These are phyloP conservation scores for Ananas comosus DNA, from an alignment of 176 grass and related monocot species.

Conservation along the genomic window DNA sequence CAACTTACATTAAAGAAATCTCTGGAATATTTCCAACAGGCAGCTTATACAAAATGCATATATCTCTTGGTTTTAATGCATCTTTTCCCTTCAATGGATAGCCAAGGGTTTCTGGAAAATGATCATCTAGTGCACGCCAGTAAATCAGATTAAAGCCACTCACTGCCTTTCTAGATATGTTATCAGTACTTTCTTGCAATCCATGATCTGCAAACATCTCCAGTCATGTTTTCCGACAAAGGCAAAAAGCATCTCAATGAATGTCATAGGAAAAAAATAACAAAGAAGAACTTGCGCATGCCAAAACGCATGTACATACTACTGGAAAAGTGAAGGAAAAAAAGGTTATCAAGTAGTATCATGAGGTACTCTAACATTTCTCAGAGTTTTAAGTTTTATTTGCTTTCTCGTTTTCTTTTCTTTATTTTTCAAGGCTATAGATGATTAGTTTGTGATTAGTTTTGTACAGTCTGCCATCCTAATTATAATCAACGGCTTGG, in stretches of 20 bases:
- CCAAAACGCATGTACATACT: neutral
- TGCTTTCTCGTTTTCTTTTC: too few relatives aligned
- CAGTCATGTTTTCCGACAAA: neutral
- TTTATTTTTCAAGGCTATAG: too few relatives aligned
- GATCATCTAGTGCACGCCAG: conserved; percentile 33
- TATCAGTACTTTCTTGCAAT: conserved; percentile 9
- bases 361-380: too few relatives aligned
- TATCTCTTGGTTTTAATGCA: conserved; percentile 28
- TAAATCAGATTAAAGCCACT: conserved; percentile 72
- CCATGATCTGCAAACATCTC: neutral
- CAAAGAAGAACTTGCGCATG: neutral
- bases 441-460: too few relatives aligned
- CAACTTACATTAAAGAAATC: conserved; percentile 66
- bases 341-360: too few relatives aligned
- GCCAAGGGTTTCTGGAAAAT: conserved; percentile 21
- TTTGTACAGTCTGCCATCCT: too few relatives aligned
- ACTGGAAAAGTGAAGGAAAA: too few relatives aligned
- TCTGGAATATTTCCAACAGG: conserved; percentile 32
- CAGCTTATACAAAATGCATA: conserved; percentile 39
- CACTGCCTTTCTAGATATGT: conserved; percentile 61
- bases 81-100: conserved; percentile 24
- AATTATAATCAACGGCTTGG: too few relatives aligned
- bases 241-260: neutral
- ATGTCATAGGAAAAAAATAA: neutral
- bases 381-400: too few relatives aligned